Evolutionary conservation across 495 filamentous ascomycete genomes (phyloP).

Genomic region (Massariosphaeria phaeospora): DNA sequence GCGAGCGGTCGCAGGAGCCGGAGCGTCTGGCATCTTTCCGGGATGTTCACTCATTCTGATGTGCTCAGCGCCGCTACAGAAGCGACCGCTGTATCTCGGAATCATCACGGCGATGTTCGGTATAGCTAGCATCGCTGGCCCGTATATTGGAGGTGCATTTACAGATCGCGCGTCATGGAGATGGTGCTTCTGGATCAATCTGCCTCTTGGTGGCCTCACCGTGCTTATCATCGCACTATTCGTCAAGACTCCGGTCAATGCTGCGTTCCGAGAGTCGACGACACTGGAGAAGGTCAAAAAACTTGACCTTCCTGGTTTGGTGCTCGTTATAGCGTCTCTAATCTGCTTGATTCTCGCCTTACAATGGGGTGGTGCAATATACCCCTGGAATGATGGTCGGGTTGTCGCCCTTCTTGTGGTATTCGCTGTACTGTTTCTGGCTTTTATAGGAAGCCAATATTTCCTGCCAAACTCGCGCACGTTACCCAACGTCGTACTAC

Average conservation of each 20-base stretch:
- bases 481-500: constrained; percentile 65
- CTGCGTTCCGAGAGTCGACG: background rate
- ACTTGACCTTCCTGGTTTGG: constrained; percentile 13
- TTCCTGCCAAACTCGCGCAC: constrained; percentile 68
- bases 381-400: constrained; percentile 58
- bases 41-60: constrained; percentile 26
- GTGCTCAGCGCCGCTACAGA: constrained; percentile 17
- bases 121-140: constrained; percentile 10
- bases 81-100: constrained; percentile 20
- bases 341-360: constrained; percentile 27
- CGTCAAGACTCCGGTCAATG: constrained; percentile 8
- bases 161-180: constrained; percentile 27
- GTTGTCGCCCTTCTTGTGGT: constrained; percentile 67
- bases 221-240: background rate
- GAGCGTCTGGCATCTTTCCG: constrained; percentile 28
- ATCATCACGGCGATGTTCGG: constrained; percentile 32
- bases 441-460: constrained; percentile 61
- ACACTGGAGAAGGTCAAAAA: constrained; percentile 14
- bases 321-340: constrained; percentile 15
- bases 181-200: constrained; percentile 44
- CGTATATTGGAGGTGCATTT: constrained; percentile 13
- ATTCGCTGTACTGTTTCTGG: constrained; percentile 59
- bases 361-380: constrained; percentile 57
- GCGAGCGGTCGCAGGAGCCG: constrained; percentile 34
- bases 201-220: constrained; percentile 35